Percentiles rank a stretch among this genome's conserved stretches.
phyloP scores from a whole-genome alignment of 2,329 filamentous ascomycete species.

The Taxawa tesnikishii region DNA sequence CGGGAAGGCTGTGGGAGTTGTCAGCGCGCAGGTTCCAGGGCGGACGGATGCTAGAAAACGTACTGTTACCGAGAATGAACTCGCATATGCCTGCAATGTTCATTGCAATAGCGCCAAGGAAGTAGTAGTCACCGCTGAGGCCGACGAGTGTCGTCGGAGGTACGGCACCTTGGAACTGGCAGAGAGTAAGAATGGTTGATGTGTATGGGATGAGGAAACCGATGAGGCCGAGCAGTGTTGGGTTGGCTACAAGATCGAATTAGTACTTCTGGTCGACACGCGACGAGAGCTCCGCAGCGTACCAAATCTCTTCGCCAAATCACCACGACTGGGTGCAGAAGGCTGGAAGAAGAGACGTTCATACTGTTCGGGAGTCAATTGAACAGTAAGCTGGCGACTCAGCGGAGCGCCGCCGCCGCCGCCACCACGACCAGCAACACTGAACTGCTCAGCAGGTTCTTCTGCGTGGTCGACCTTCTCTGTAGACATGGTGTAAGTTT shows the following conservation, averaged over 20 bases:
- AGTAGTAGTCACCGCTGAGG: constrained; percentile 16
- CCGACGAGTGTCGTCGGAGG: constrained; percentile 11
- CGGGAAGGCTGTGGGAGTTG: constrained; percentile 11
- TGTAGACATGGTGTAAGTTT: constrained; percentile 2
- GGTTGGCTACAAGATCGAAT: constrained; percentile 10
- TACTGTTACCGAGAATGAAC: constrained; percentile 17
- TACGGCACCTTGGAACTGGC: constrained; percentile 11
- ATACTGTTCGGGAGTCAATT: constrained; percentile 15
- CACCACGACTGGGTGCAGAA: constrained; percentile 10
- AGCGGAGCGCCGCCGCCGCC: constrained; percentile 8
- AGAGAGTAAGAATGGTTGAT: constrained; percentile 14
- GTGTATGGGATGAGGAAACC: constrained; percentile 17
- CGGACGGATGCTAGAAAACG: neutral
- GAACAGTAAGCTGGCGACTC: constrained; percentile 14
- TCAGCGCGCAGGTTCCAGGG: neutral
- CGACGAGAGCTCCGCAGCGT: neutral
- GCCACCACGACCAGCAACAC: no score
- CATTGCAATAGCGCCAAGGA: constrained; percentile 15
- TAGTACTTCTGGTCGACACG: neutral
- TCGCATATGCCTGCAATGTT: constrained; percentile 15
- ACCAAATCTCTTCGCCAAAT: constrained; percentile 15
- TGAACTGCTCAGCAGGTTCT: constrained; percentile 1
- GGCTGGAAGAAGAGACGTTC: constrained; percentile 17
- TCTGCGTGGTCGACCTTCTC: constrained; percentile 6
- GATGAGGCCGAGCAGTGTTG: constrained; percentile 15